These are phyloP conservation scores for Cyberlindnera amylophila DNA, from an alignment of 805 yeast species.

Conservation along the genomic window DNA sequence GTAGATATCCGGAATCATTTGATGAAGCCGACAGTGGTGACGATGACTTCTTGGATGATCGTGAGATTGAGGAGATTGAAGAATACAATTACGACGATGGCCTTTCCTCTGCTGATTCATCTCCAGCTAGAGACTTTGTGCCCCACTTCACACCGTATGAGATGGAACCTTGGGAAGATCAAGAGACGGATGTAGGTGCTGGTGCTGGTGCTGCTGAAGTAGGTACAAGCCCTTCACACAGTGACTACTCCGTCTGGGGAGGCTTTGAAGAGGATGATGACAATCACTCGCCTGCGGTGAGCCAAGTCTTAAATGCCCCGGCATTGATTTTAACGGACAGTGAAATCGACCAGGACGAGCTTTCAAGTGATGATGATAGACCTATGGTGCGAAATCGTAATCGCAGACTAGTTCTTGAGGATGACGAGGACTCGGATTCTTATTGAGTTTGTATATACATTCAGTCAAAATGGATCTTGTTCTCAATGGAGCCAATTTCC, in stretches of 20 bases:
- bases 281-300: neutral
- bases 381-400: neutral
- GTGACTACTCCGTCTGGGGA: neutral
- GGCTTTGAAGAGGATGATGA: neutral
- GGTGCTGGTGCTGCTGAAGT: neutral
- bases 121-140: slow-evolving; percentile 16
- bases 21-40: slow-evolving; percentile 8
- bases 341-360: neutral
- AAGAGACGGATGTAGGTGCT: neutral
- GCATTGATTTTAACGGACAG: neutral
- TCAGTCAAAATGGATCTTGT: slow-evolving; percentile 23
- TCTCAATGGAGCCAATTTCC: slow-evolving; percentile 40
- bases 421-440: neutral
- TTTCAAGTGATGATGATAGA: neutral
- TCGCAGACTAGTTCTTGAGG: neutral
- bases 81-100: slow-evolving; percentile 4
- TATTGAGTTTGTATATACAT: neutral
- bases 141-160: neutral
- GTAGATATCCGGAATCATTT: neutral
- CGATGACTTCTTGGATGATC: slow-evolving; percentile 19
- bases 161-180: neutral
- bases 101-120: slow-evolving; percentile 12
- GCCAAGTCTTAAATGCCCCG: neutral
- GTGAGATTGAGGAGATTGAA: slow-evolving; percentile 9
- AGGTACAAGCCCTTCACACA: neutral